Evolutionary conservation across 2,329 filamentous ascomycete species (phyloP).

Genomic region (Thelonectria blattea): DNA sequence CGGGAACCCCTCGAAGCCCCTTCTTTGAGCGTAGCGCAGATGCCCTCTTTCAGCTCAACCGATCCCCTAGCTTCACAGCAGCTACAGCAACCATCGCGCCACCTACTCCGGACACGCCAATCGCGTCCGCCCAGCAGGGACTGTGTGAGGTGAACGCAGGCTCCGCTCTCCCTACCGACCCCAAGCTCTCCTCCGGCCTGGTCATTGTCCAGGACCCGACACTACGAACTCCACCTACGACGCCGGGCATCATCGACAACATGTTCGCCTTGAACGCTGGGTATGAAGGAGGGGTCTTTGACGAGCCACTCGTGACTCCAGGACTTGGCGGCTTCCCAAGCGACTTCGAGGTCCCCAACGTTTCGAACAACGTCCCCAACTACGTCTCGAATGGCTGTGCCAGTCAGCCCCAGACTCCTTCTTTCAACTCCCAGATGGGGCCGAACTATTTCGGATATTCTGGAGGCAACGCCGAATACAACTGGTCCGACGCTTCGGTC

Average conservation of each 20-base stretch:
- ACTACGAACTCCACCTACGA: conserved; percentile 60
- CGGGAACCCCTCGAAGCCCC: conserved; percentile 44
- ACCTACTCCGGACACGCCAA: conserved; percentile 57
- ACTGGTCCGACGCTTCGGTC: conserved; percentile 55
- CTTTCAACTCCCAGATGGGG: conserved; percentile 51
- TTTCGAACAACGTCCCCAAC: conserved; percentile 50
- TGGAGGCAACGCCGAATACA: conserved; percentile 54
- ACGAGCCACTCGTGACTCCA: conserved; percentile 58
- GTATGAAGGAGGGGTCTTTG: conserved; percentile 48
- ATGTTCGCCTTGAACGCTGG: conserved; percentile 49
- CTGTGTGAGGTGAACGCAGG: conserved; percentile 49
- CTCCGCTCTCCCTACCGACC: conserved; percentile 40
- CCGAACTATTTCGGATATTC: conserved; percentile 49
- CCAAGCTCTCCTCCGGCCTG: conserved; percentile 41
- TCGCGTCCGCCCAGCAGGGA: conserved; percentile 46
- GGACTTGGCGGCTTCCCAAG: conserved; percentile 52
- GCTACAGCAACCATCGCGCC: conserved; percentile 52
- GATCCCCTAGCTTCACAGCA: conserved; percentile 49
- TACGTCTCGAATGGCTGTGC: conserved; percentile 50
- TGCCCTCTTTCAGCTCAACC: conserved; percentile 50
- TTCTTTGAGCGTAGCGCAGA: conserved; percentile 55
- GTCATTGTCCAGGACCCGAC: conserved; percentile 49
- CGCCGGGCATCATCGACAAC: conserved; percentile 54
- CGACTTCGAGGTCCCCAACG: conserved; percentile 52
- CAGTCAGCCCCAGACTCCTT: conserved; percentile 57